These are phyloP conservation scores for Buxus sempervirens DNA, from an alignment of 164 flowering plant genomes.

Conservation along the genomic window DNA sequence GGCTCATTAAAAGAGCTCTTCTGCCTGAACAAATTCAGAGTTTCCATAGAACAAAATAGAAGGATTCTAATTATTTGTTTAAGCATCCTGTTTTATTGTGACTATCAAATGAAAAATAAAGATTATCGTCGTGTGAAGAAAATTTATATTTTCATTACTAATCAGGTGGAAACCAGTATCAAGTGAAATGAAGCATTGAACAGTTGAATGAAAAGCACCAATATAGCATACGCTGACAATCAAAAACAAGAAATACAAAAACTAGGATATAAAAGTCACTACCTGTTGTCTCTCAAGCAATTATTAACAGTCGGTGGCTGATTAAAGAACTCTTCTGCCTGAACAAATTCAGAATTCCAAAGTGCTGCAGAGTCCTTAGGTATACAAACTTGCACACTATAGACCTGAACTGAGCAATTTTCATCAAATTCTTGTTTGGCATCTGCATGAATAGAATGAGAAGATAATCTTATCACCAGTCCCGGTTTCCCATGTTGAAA, in stretches of 20 bases:
- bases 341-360: slow-evolving; percentile 74
- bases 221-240: not conserved
- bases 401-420: slow-evolving; percentile 76
- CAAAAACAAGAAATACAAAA: not conserved
- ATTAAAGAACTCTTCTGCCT: slow-evolving; percentile 67
- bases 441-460: slow-evolving; percentile 51
- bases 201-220: not conserved
- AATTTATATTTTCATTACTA: no score
- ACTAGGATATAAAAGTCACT: no score
- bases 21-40: no score
- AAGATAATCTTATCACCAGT: not conserved
- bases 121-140: no score
- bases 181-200: no score
- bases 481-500: not conserved
- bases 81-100: no score
- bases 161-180: no score
- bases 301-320: slow-evolving; percentile 56
- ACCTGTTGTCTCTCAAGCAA: slow-evolving; percentile 96
- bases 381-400: slow-evolving; percentile 83
- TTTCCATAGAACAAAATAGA: no score
- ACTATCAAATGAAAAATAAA: no score
- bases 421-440: slow-evolving; percentile 71
- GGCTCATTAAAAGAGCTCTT: no score
- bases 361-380: slow-evolving; percentile 84
- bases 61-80: no score